Evolutionary conservation across 495 filamentous ascomycete species (phyloP).

Genomic region (Penicillium canescens): DNA sequence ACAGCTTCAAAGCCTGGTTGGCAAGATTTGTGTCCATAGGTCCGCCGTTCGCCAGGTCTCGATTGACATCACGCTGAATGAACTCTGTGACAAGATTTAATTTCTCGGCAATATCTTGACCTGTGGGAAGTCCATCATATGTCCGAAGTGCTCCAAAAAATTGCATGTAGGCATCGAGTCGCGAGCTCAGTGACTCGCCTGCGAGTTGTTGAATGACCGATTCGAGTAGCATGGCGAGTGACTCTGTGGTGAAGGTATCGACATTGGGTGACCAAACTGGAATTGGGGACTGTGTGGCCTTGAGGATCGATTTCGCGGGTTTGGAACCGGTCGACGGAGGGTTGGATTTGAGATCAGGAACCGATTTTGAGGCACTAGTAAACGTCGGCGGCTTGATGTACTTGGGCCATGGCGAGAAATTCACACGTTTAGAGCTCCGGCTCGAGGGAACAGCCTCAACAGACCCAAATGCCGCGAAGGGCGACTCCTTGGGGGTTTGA

Average conservation of each 20-base stretch:
- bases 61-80: slow-evolving; percentile 72
- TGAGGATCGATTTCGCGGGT: slow-evolving; percentile 84
- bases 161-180: slow-evolving; percentile 83
- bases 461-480: slow-evolving; percentile 43
- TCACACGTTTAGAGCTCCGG: slow-evolving; percentile 66
- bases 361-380: slow-evolving; percentile 44
- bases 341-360: slow-evolving; percentile 44
- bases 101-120: slow-evolving; percentile 70
- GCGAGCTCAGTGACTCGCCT: slow-evolving; percentile 62
- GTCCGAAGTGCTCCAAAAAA: slow-evolving; percentile 73
- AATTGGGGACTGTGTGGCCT: slow-evolving; percentile 53
- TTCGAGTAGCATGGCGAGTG: slow-evolving; percentile 73
- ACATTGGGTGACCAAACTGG: slow-evolving; percentile 36
- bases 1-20: slow-evolving; percentile 73
- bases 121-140: slow-evolving; percentile 73
- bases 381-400: slow-evolving; percentile 63
- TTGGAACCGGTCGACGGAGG: slow-evolving; percentile 65
- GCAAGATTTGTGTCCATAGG: slow-evolving; percentile 62
- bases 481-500: slow-evolving; percentile 51
- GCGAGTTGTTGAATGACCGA: slow-evolving; percentile 78
- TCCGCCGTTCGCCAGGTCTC: slow-evolving; percentile 28
- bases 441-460: slow-evolving; percentile 32
- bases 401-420: slow-evolving; percentile 70
- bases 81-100: slow-evolving; percentile 73
- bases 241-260: slow-evolving; percentile 38